phyloP scores from a whole-genome alignment of 2,329 filamentous ascomycete species.

The Neonectria magnoliae region DNA sequence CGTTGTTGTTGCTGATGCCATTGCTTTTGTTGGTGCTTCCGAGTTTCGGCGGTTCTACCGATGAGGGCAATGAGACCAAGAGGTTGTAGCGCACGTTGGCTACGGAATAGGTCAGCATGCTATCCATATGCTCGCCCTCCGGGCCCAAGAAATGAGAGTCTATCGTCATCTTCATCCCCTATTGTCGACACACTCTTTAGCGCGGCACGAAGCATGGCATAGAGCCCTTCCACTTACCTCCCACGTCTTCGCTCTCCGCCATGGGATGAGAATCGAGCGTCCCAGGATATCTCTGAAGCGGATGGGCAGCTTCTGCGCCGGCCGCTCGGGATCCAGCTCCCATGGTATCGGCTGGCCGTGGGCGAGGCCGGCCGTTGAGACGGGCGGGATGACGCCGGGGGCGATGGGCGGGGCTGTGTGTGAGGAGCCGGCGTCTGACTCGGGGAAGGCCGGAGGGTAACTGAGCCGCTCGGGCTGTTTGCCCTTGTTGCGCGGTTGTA shows the following conservation, averaged over 20 bases:
- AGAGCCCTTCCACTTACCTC: constrained; percentile 15
- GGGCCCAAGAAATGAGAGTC: constrained; percentile 17
- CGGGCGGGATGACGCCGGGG: background rate
- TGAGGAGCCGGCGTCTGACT: constrained; percentile 8
- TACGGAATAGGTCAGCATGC: background rate
- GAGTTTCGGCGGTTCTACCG: constrained; percentile 16
- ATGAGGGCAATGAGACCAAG: constrained; percentile 13
- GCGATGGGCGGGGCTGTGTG: constrained; percentile 8
- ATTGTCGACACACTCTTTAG: background rate
- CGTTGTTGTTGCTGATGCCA: constrained; percentile 1
- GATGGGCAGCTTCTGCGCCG: constrained; percentile 23
- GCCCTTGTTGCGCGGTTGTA: constrained; percentile 4
- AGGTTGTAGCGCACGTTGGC: constrained; percentile 22
- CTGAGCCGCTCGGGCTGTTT: constrained; percentile 9
- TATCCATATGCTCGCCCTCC: constrained; percentile 13
- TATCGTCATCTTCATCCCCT: constrained; percentile 32
- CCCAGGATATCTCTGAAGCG: constrained; percentile 21
- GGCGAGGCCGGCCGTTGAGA: constrained; percentile 10
- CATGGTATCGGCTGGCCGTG: constrained; percentile 21
- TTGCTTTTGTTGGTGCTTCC: background rate
- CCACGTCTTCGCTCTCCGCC: constrained; percentile 29
- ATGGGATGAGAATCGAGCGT: constrained; percentile 22
- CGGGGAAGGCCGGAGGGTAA: background rate
- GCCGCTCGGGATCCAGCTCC: constrained; percentile 29
- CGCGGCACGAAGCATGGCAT: background rate